Conservation (phyloP, 2,329 filamentous ascomycete species). For the Bipolaris oryzae region DNA sequence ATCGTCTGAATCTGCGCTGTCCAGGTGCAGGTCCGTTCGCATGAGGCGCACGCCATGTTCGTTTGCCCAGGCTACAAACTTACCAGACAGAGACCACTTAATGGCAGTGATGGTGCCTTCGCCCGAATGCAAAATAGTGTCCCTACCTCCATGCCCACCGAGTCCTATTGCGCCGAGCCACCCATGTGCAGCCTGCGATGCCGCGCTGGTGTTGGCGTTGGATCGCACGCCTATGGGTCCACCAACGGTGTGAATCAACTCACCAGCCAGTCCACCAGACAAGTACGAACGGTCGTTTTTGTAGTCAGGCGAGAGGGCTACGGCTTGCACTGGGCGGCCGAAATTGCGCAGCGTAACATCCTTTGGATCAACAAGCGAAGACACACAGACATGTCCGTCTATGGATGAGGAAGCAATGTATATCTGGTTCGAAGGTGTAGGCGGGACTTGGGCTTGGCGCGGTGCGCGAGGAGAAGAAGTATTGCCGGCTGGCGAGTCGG, state of each 20-base stretch:
- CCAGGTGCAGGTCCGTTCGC: slow-evolving; percentile 83
- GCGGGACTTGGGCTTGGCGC: slow-evolving; percentile 66
- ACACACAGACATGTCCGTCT: slow-evolving; percentile 93
- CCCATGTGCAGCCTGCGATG: slow-evolving; percentile 80
- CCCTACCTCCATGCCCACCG: slow-evolving; percentile 77
- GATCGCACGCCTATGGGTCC: slow-evolving; percentile 77
- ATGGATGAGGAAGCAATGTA: slow-evolving; percentile 93
- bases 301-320: slow-evolving; percentile 94
- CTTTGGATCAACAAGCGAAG: slow-evolving; percentile 82
- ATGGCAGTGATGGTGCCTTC: slow-evolving; percentile 91
- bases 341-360: slow-evolving; percentile 94
- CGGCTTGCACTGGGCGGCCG: slow-evolving; percentile 86
- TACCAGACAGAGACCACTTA: slow-evolving; percentile 92
- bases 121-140: slow-evolving; percentile 86
- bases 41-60: slow-evolving; percentile 98
- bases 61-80: slow-evolving; percentile 93
- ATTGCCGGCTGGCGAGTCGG: slow-evolving; percentile 34
- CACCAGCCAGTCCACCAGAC: slow-evolving; percentile 87
- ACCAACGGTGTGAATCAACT: slow-evolving; percentile 83
- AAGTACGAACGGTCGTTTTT: slow-evolving; percentile 87
- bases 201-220: slow-evolving; percentile 87
- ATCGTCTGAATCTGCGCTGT: slow-evolving; percentile 75
- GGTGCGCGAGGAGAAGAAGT: slow-evolving; percentile 59
- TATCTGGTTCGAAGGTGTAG: slow-evolving; percentile 85
- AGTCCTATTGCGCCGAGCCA: slow-evolving; percentile 92